phyloP scores from a whole-genome alignment of 768 basidiomycete species.

The Amyloporia xantha region DNA sequence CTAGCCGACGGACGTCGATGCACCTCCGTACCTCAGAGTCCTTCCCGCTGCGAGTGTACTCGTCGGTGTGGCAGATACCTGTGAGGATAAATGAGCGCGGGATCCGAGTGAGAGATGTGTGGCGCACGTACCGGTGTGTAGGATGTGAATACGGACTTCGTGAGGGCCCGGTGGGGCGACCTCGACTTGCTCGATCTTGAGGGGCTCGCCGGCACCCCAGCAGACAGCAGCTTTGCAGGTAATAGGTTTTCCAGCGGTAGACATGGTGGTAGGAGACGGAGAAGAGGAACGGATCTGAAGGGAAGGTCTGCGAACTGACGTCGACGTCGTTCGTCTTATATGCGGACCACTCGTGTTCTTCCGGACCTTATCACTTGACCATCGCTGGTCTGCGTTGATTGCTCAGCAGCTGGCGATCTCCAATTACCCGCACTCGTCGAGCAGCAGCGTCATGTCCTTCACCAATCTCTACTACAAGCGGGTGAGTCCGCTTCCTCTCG shows the following conservation, averaged over 20 bases:
- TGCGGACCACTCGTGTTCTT: conserved; percentile 12
- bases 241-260: conserved; percentile 72
- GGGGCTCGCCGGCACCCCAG: conserved; percentile 85
- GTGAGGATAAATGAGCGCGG: not conserved
- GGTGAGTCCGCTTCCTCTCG: conserved; percentile 37
- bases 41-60: conserved; percentile 93
- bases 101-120: not conserved
- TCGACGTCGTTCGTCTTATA: conserved; percentile 12
- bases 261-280: conserved; percentile 43
- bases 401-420: conserved; percentile 2
- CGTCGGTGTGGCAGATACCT: conserved; percentile 98
- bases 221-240: conserved; percentile 91
- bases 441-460: conserved; percentile 65
- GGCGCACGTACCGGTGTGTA: conserved; percentile 68
- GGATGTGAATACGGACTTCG: conserved; percentile 91
- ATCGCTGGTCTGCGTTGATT: conserved; percentile 5
- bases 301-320: no score
- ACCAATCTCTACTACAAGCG: conserved; percentile 87
- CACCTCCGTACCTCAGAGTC: conserved; percentile 72
- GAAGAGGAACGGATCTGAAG: conserved; percentile 14
- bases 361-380: conserved; percentile 18
- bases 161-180: conserved; percentile 85
- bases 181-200: conserved; percentile 87
- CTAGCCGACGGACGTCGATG: conserved; percentile 1
- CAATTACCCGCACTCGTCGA: not conserved